Percentiles rank a stretch among this genome's conserved stretches.
These are phyloP conservation scores for Xylaria scruposa DNA, from an alignment of 495 filamentous ascomycete species.

Conservation along the genomic window DNA sequence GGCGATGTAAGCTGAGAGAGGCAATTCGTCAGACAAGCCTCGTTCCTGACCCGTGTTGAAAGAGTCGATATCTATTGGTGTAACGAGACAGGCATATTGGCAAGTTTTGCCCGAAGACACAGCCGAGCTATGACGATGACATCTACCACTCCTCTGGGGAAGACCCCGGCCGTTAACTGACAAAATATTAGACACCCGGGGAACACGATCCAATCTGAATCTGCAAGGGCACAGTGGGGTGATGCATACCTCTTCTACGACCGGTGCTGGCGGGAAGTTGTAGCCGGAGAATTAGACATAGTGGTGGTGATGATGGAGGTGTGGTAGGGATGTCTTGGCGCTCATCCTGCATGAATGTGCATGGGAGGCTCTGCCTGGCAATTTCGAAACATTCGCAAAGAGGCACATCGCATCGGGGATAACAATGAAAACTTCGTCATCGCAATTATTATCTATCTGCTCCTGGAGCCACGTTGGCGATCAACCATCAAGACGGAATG, in stretches of 20 bases:
- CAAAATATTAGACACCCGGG: background rate
- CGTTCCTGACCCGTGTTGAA: background rate
- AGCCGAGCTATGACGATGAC: conserved; percentile 2
- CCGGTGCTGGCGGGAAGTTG: background rate
- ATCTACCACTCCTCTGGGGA: background rate
- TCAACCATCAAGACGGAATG: background rate
- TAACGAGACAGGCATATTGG: conserved; percentile 5
- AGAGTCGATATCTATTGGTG: background rate
- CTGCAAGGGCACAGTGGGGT: background rate
- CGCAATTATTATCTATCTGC: background rate
- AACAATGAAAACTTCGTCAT: background rate
- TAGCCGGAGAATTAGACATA: background rate
- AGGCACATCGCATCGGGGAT: background rate
- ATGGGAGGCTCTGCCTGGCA: conserved; percentile 18
- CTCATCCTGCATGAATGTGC: conserved; percentile 3
- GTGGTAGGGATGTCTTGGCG: conserved; percentile 1
- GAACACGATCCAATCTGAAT: background rate
- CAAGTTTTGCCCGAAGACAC: background rate
- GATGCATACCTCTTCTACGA: background rate
- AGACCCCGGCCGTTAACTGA: background rate
- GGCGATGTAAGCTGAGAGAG: background rate
- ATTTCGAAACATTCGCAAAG: background rate
- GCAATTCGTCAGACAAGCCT: background rate
- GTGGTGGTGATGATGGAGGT: background rate
- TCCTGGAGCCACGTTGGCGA: background rate